Base-by-base conservation (phyloP, 202 grass and related monocot genomes). In the Musa balbisiana region DNA sequence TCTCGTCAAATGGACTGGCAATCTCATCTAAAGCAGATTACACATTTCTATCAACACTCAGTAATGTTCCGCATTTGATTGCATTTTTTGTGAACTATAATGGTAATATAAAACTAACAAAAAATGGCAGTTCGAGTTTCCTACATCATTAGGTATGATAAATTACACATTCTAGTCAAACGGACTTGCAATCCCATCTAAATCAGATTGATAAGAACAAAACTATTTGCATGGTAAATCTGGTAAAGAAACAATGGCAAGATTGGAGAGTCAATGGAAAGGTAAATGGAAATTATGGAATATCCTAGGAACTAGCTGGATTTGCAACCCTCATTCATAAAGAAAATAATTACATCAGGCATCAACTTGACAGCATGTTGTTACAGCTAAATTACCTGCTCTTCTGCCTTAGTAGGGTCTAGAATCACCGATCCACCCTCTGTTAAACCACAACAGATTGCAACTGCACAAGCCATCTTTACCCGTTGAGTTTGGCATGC, bases 361-460 rank as follows among this genome's bases (percentile, higher is more conserved):
- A 65, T 65, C 23, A 65, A 70, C 43, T 70, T 33, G 26, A 65
- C 11, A 52, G 22, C 20, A 69, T 73, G 49, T 14, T 64, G 1
- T 20, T 11, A 80, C 72, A 64, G 71, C 12, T 9, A 13, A 64
- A 73, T 8, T 88, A 92, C 95, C 88, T 92, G 67, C 72, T 98
- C 95, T 98, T 98, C 95, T 82, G 80, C 70, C 26, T 78, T 87
- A 14, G 21, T 88, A 43, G 87, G 83, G 82, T 98, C 95, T 84
- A 94, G 84, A 85, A 92, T 89, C 59, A 94, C 74, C 11, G 62
- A 80, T 79, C 83, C 89, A 66, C 81, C 78, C 67, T 85, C 77
- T 77, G 86, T 79, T 25, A 98, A 84, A 22, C 91, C 95, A 58
- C 95, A 98, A 64, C 91, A 81, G 74, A 94, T 90, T 62, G 91